Evolutionary conservation across 2,329 filamentous ascomycete species (phyloP).

Genomic region (Cercospora sp.): DNA sequence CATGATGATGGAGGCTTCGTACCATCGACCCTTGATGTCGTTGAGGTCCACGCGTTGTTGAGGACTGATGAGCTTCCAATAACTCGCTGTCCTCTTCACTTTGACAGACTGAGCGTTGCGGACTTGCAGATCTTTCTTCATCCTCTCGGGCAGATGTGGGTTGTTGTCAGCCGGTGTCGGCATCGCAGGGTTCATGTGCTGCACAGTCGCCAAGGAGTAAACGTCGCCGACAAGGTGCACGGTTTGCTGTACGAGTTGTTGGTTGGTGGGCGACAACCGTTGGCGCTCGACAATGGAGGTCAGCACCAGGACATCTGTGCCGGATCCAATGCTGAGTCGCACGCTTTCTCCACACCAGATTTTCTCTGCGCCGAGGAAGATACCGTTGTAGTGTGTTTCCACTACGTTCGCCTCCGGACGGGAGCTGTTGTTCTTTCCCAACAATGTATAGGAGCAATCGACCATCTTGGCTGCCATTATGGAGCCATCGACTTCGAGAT

Average conservation of each 20-base stretch:
- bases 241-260: conserved; percentile 29
- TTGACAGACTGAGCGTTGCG: conserved; percentile 49
- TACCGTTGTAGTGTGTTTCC: conserved; percentile 54
- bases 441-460: conserved; percentile 57
- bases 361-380: conserved; percentile 61
- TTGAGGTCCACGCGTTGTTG: conserved; percentile 43
- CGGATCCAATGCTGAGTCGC: conserved; percentile 50
- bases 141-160: conserved; percentile 51
- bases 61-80: conserved; percentile 46
- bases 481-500: conserved; percentile 57
- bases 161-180: conserved; percentile 41
- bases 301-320: conserved; percentile 52
- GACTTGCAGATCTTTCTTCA: conserved; percentile 54
- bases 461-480: conserved; percentile 59
- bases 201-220: conserved; percentile 50
- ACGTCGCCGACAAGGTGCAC: conserved; percentile 53
- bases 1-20: conserved; percentile 56
- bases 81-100: conserved; percentile 38
- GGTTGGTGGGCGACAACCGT: conserved; percentile 25
- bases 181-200: conserved; percentile 39
- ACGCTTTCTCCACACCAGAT: conserved; percentile 61
- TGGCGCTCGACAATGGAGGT: conserved; percentile 47
- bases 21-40: conserved; percentile 62
- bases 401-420: conserved; percentile 39
- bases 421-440: conserved; percentile 48